Base-by-base conservation (phyloP, 345 rosid species). In the Crucihimalaya himalaica region DNA sequence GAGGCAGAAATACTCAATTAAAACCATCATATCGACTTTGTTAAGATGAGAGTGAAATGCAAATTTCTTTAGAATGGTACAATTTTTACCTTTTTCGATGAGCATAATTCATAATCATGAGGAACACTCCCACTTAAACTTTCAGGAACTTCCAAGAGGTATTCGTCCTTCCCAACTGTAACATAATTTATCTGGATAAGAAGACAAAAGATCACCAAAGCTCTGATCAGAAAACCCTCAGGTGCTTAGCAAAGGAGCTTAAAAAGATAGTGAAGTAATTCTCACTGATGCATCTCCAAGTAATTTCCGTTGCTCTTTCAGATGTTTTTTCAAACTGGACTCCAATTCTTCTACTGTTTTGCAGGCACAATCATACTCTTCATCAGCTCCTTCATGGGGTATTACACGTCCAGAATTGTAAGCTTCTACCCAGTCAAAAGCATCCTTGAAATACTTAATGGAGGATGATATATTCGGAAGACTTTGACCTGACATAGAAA, bases 361-460 rank as follows among this genome's bases (percentile, higher is more conserved):
- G 77, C 93, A 86, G 53, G 97, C 90, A 70, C 80, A 77, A 76
- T 95, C 99, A 75, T 92, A 92, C 62, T 90, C 93, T 64, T 70
- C 50, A 75, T 92, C 98, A 60, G 77, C 94, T 74, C 97, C 99
- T 74, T 86, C 89, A 79, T 43, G 90, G 70, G 99, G 98, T 83
- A 90, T 81, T 72, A 95, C 69, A 47, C 98, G 96, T 69, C 99
- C 99, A 58, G 97, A 84, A 76, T 56, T 79, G 74, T 85, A 69
- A 65, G 99, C 99, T 83, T 90, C 99, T 48, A 65, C 89, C 99
- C 99, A 95, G 78, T 95, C 93, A 70, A 95, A 95, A 45, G 91
- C 97, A 78, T 84, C 88, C 82, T 95, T 92, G 76, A 95, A 92
- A 76, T 87, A 90, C 59, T 81, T 82, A 43, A 95, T 83, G 74